phyloP scores from a whole-genome alignment of 768 basidiomycete species.

The Candolleomyces efflorescens region DNA sequence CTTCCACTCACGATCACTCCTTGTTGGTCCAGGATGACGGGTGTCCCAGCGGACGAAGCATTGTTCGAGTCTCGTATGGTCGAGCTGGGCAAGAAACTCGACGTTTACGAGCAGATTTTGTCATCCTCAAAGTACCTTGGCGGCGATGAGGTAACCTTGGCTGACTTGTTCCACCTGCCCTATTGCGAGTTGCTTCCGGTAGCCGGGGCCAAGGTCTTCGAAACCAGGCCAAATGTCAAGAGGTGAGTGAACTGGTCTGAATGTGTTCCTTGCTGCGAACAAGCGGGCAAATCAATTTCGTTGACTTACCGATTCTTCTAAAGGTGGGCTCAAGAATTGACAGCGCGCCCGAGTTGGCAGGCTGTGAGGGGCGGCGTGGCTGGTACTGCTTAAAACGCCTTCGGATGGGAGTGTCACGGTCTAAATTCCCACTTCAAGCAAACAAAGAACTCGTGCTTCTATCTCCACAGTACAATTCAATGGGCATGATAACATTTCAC shows the following conservation, averaged over 20 bases:
- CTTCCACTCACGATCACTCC: no score
- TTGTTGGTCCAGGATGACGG: conserved; percentile 11
- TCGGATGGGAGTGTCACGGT: no score
- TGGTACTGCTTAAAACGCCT: no score
- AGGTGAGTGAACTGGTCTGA: background rate
- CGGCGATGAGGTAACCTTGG: conserved; percentile 52
- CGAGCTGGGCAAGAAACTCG: conserved; percentile 37
- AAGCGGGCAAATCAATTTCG: no score
- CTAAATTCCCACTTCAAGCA: no score
- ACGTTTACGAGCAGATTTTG: conserved; percentile 54
- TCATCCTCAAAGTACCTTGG: conserved; percentile 52
- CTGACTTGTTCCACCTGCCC: conserved; percentile 50
- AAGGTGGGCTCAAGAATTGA: conserved; percentile 33
- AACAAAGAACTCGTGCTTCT: no score
- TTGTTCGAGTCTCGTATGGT: conserved; percentile 19
- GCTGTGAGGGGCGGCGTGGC: conserved; percentile 37
- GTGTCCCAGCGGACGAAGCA: conserved; percentile 26
- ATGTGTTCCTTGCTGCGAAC: no score
- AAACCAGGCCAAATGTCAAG: conserved; percentile 40
- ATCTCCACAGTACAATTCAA: no score
- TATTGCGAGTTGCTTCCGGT: conserved; percentile 27
- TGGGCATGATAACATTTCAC: no score
- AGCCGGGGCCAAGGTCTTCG: conserved; percentile 26
- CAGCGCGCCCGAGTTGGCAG: conserved; percentile 42
- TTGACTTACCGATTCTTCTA: background rate